These are phyloP conservation scores for Dactylellina parvicollis DNA, from an alignment of 2,329 filamentous ascomycete species.

Conservation along the genomic window DNA sequence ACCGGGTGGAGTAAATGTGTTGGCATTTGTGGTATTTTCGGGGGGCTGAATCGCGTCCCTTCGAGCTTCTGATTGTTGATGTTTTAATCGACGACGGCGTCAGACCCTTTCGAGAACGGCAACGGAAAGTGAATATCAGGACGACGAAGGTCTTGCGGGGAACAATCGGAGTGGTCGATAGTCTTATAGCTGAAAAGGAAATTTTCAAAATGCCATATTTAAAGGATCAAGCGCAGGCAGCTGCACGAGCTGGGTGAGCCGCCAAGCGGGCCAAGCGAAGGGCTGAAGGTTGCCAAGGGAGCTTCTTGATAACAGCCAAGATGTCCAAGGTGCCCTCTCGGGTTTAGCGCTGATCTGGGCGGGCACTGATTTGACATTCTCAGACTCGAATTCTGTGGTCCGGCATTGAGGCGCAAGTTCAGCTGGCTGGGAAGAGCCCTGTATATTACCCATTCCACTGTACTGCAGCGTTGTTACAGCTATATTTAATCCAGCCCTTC, in stretches of 20 bases:
- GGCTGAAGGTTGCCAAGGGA: constrained; percentile 31
- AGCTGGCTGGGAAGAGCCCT: constrained; percentile 8
- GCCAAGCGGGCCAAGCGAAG: constrained; percentile 41
- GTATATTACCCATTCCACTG: neutral
- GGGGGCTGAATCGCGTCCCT: neutral
- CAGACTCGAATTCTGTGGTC: neutral
- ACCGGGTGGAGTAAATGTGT: constrained; percentile 27
- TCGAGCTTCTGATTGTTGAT: neutral
- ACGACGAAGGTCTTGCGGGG: neutral
- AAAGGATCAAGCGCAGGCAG: constrained; percentile 20
- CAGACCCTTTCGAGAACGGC: neutral
- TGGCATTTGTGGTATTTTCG: constrained; percentile 49
- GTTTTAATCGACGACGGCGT: neutral
- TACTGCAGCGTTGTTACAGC: constrained; percentile 1
- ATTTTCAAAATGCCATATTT: constrained; percentile 21
- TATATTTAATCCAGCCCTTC: constrained; percentile 14
- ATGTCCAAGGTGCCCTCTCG: neutral
- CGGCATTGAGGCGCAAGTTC: constrained; percentile 9
- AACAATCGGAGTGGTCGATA: neutral
- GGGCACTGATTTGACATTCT: constrained; percentile 40
- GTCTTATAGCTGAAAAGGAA: constrained; percentile 23
- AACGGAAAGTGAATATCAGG: neutral
- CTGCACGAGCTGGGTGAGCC: constrained; percentile 10
- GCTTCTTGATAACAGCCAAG: constrained; percentile 10
- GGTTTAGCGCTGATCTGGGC: constrained; percentile 42